Evolutionary conservation across 371 early-diverging fungal species (phyloP).

Genomic region (Apophysomyces sp.): DNA sequence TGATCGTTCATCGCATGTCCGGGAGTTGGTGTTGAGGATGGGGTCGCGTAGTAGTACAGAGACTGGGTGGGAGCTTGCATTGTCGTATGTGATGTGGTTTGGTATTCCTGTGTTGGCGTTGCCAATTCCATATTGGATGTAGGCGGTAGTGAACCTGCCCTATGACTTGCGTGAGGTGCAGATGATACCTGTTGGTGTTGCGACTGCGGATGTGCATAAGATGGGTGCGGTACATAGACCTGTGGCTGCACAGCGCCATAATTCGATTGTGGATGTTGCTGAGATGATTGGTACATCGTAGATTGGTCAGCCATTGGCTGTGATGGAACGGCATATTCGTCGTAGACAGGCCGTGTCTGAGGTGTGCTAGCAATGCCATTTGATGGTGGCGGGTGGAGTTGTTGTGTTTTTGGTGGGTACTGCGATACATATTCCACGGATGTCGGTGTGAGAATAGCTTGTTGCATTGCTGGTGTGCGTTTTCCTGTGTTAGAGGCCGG

Average conservation of each 20-base stretch:
- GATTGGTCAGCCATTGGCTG: conserved; percentile 1
- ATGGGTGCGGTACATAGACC: not conserved
- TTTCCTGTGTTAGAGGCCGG: not conserved
- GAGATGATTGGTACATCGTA: not conserved
- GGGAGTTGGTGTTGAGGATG: conserved; percentile 18
- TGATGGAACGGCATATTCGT: conserved; percentile 4
- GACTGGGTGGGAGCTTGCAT: conserved; percentile 4
- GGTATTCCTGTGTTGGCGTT: conserved; percentile 6
- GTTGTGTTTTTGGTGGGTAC: not conserved
- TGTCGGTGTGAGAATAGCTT: not conserved
- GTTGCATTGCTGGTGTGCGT: conserved; percentile 5
- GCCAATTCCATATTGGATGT: not conserved
- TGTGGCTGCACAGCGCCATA: not conserved
- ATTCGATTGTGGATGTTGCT: not conserved
- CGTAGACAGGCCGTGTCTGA: conserved; percentile 10
- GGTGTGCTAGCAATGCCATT: conserved; percentile 8
- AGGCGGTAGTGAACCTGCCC: not conserved
- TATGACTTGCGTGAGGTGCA: not conserved
- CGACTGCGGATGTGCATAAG: not conserved
- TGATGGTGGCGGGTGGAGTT: conserved; percentile 2
- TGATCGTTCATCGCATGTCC: conserved; percentile 11
- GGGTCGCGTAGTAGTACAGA: conserved; percentile 19
- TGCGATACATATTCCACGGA: not conserved
- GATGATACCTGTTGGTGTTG: conserved; percentile 1
- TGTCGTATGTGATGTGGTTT: not conserved